Conservation (phyloP, 345 rosid species). For the Trapa incisa region DNA sequence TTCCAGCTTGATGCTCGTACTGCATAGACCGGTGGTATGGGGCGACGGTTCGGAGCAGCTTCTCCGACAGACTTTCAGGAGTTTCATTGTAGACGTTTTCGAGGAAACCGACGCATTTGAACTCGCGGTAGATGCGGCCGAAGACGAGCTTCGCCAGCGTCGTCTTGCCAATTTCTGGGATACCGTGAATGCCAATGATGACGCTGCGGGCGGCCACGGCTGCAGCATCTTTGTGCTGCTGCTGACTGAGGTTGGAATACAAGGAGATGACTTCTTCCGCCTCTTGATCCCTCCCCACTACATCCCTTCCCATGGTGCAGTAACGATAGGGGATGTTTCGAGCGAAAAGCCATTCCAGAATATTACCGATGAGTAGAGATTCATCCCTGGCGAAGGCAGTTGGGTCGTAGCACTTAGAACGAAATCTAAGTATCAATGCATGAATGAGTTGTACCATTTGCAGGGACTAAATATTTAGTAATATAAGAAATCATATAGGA, state of each 20-base stretch:
- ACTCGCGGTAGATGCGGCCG: neutral
- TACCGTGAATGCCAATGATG: conserved; percentile 1
- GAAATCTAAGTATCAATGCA: neutral
- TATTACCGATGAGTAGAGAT: neutral
- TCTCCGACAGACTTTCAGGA: neutral
- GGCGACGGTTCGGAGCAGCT: neutral
- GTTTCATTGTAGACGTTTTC: neutral
- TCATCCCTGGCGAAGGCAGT: conserved; percentile 1
- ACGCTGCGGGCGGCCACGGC: too few species aligned
- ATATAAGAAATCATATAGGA: too few species aligned
- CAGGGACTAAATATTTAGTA: too few species aligned
- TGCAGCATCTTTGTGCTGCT: neutral
- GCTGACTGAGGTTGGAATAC: neutral
- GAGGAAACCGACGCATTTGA: neutral
- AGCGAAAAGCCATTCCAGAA: neutral
- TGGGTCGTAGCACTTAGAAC: neutral
- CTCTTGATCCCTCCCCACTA: conserved; percentile 2
- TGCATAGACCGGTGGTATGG: neutral
- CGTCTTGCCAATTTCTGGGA: neutral
- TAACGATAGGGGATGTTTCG: neutral
- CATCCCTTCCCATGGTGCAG: neutral
- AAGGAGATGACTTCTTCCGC: conserved; percentile 1
- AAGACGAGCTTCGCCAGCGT: neutral
- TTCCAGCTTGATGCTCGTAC: neutral
- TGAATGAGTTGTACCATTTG: too few species aligned